Base-by-base conservation (phyloP, 805 yeast species). In the Zygosaccharomyces gambellarensis region DNA sequence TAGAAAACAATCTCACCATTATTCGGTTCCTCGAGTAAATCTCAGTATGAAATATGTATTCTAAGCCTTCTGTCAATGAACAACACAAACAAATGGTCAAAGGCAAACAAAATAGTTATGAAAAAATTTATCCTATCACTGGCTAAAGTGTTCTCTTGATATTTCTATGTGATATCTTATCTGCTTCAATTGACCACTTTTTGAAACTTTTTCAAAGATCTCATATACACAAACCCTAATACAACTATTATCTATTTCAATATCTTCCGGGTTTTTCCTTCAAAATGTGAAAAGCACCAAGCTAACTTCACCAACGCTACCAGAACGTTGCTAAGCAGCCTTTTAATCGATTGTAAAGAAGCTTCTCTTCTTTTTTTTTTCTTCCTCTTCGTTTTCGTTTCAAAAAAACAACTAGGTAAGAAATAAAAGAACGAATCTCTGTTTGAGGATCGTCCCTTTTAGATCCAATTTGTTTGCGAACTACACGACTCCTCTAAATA, bases 1-100 rank as follows among this genome's bases (percentile, higher is more conserved):
- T 36, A 31, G 47, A 27, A 29, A 36, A 42, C 23, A 48, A 29
- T 36, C 49, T 48, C 38, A 51, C 48, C 46, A 42, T 39, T 19
- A 19, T 27, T 30, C 21, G 31, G 32, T n/a, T 30, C 9, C 30
- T 21, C 29, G 25, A 30, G 29, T 17, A 28, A 12, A 34, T 36
- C 11, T 30, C 45, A 42, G 29, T 25, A 25, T 36, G 45, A 42
- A 42, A 42, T 25, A 34, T 11, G 29, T 45, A 40, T 40, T 25
- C 30, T 29, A 39, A n/a, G 7, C 31, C 41, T 25, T 36, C 12
- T 21, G 31, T 43, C 23, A 43, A 19, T 29, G 17, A 42, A 34
- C 34, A 36, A 42, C 25, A 28, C 34, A 42, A 42, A 42, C 36
- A 42, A 42, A n/a, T 25, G 21, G 10, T 10, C 8, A 30, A 8